These are phyloP conservation scores for Acanthochlamys bracteata DNA, from an alignment of 106 monocot genomes.

Conservation along the genomic window DNA sequence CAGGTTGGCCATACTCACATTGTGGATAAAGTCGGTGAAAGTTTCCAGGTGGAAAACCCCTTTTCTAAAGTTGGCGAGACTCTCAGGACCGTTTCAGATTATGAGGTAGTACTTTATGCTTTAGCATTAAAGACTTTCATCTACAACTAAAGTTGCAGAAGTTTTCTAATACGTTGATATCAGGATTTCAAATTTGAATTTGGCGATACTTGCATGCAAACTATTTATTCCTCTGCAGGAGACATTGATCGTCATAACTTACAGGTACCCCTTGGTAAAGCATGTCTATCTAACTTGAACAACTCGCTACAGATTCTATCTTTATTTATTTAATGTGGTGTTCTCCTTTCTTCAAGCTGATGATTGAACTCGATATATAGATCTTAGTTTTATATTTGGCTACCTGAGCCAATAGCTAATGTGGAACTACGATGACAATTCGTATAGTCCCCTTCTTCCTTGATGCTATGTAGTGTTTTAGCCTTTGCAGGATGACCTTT, in stretches of 20 bases:
- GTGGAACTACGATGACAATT: no score
- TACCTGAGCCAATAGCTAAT: no score
- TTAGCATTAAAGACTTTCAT: background rate
- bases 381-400: no score
- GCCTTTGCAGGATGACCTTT: no score
- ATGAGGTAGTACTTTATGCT: slow-evolving; percentile 47
- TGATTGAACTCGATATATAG: no score
- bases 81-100: slow-evolving; percentile 33
- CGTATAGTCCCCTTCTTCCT: no score
- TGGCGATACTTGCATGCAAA: slow-evolving; percentile 15
- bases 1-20: slow-evolving; percentile 23
- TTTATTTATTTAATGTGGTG: no score
- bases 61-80: slow-evolving; percentile 20
- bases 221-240: slow-evolving; percentile 24
- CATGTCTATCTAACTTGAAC: background rate
- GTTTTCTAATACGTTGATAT: slow-evolving; percentile 8
- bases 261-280: slow-evolving; percentile 41
- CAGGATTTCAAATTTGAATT: slow-evolving; percentile 50
- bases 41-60: slow-evolving; percentile 38
- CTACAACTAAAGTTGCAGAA: background rate
- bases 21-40: slow-evolving; percentile 20
- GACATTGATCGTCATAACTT: slow-evolving; percentile 65
- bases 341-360: no score
- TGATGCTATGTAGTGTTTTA: no score
- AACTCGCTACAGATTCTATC: background rate